Evolutionary conservation across 176 grass and related monocot species (phyloP).

Genomic region (Leersia perrieri): DNA sequence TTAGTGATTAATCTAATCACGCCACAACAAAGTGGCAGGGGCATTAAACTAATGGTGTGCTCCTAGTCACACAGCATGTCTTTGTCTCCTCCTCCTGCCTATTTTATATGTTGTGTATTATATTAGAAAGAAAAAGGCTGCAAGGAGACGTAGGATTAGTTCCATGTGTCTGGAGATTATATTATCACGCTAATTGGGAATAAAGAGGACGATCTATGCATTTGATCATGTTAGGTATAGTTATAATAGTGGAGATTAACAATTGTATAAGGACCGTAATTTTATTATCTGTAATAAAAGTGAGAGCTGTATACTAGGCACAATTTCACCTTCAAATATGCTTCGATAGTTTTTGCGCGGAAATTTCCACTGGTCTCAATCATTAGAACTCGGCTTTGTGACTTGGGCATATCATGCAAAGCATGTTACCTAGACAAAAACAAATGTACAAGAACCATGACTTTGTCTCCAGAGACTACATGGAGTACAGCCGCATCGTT

Average conservation of each 20-base stretch:
- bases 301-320: background rate
- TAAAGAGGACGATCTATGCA: too few relatives aligned
- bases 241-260: background rate
- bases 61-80: background rate
- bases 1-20: background rate
- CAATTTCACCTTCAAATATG: background rate
- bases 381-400: background rate
- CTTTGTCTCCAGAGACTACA: background rate
- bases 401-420: background rate
- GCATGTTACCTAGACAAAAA: background rate
- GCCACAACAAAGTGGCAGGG: background rate
- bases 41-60: background rate
- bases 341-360: background rate
- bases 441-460: background rate
- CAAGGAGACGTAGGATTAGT: too few relatives aligned
- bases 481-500: background rate
- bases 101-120: background rate
- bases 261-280: too few relatives aligned
- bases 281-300: too few relatives aligned
- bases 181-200: too few relatives aligned
- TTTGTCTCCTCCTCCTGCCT: background rate
- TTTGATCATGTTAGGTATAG: too few relatives aligned
- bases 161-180: too few relatives aligned
- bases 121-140: background rate
- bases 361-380: background rate